These are phyloP conservation scores for Euphrasia arctica DNA, from an alignment of 305 asterid species.

Conservation along the genomic window DNA sequence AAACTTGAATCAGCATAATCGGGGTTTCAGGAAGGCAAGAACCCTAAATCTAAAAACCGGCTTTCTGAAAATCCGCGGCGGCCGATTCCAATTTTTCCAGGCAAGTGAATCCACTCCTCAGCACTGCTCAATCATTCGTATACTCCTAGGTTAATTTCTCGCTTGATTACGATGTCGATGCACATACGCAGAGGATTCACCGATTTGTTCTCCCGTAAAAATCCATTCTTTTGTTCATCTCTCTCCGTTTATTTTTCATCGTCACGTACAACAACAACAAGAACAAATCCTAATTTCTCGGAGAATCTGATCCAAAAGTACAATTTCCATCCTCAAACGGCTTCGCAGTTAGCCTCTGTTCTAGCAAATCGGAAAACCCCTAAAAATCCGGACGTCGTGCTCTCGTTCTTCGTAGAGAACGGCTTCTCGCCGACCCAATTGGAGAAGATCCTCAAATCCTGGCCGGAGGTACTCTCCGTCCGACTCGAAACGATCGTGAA, in stretches of 20 bases:
- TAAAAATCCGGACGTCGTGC: background rate
- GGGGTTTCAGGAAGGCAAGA: background rate
- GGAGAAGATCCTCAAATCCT: background rate
- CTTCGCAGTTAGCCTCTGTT: constrained; percentile 10
- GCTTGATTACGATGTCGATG: background rate
- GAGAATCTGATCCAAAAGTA: background rate
- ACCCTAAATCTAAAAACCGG: background rate
- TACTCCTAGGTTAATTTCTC: too few species aligned
- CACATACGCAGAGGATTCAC: background rate
- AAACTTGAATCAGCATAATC: background rate
- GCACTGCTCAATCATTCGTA: background rate
- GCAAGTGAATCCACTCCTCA: background rate
- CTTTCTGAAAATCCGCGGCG: background rate
- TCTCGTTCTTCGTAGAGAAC: background rate
- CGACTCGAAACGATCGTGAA: constrained; percentile 1
- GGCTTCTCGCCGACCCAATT: background rate
- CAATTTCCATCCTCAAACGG: background rate
- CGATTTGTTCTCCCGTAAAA: background rate
- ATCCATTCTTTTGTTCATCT: background rate
- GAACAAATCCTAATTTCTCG: background rate
- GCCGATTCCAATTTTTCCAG: too few species aligned
- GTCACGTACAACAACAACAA: background rate
- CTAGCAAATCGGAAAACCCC: background rate
- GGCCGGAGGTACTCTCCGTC: background rate
- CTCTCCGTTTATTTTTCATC: background rate